Conservation (phyloP, 768 basidiomycete species). For the Hydnomerulius pinastri region DNA sequence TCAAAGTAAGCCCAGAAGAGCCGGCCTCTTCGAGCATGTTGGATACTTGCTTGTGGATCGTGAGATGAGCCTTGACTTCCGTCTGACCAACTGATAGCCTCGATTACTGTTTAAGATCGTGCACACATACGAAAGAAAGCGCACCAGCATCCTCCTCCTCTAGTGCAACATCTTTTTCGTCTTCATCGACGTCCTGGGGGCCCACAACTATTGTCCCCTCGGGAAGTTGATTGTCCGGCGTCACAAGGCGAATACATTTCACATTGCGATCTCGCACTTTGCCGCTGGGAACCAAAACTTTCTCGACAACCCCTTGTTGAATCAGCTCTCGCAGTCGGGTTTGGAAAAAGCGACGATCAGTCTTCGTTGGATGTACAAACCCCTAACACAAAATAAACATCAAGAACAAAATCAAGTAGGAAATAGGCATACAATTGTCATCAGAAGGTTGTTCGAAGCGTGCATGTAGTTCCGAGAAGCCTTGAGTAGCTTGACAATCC, state of each 20-base stretch:
- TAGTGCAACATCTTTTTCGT: conserved; percentile 35
- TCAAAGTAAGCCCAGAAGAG: conserved; percentile 68
- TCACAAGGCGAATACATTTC: conserved; percentile 68
- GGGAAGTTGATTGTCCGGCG: conserved; percentile 37
- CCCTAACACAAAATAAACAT: conserved; percentile 49
- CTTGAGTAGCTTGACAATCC: conserved; percentile 73
- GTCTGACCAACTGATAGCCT: conserved; percentile 33
- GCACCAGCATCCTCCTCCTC: conserved; percentile 36
- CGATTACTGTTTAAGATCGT: neutral
- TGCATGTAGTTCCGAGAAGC: conserved; percentile 71
- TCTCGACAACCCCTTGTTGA: conserved; percentile 73
- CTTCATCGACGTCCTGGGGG: conserved; percentile 40
- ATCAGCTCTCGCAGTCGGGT: conserved; percentile 72
- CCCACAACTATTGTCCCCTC: conserved; percentile 37
- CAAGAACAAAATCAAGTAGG: neutral
- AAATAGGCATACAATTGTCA: conserved; percentile 64
- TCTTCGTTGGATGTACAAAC: conserved; percentile 70
- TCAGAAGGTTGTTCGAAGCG: conserved; percentile 72
- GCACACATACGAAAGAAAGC: conserved; percentile 10
- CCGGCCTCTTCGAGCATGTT: conserved; percentile 71
- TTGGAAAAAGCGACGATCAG: conserved; percentile 82
- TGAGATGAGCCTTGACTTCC: conserved; percentile 57
- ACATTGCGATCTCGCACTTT: conserved; percentile 48
- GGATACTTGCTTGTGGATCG: conserved; percentile 81
- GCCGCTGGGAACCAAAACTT: conserved; percentile 64